Percentiles rank a stretch among this genome's conserved stretches.
Evolutionary conservation across 805 yeast genomes (phyloP).

Genomic region (Candida succiphila): DNA sequence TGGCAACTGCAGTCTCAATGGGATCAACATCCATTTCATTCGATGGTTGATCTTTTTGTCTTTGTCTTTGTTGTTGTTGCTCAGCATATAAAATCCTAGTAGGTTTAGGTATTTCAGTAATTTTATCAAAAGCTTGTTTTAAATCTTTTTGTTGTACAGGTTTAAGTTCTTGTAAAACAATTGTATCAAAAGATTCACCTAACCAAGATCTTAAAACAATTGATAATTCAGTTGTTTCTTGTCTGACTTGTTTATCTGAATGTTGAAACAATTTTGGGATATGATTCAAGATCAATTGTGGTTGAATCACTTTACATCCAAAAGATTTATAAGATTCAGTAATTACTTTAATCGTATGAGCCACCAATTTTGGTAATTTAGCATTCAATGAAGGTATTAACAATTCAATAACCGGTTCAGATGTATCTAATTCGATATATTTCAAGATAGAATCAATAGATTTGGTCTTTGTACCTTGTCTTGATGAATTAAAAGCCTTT

Average conservation of each 20-base stretch:
- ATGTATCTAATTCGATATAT: slow-evolving; percentile 56
- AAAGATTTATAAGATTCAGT: slow-evolving; percentile 43
- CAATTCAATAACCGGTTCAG: slow-evolving; percentile 58
- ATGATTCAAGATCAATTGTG: slow-evolving; percentile 44
- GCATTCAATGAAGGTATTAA: slow-evolving; percentile 53
- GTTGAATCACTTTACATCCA: slow-evolving; percentile 55
- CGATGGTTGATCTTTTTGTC: slow-evolving; percentile 7
- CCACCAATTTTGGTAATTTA: slow-evolving; percentile 68
- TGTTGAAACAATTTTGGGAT: slow-evolving; percentile 71
- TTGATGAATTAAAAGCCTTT: slow-evolving; percentile 68
- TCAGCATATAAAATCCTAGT: slow-evolving; percentile 46
- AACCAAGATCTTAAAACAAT: slow-evolving; percentile 68
- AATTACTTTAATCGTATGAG: slow-evolving; percentile 53
- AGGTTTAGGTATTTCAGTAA: slow-evolving; percentile 36
- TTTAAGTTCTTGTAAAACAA: slow-evolving; percentile 63
- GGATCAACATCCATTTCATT: slow-evolving; percentile 30
- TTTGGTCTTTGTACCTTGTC: slow-evolving; percentile 63
- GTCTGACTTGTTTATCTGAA: slow-evolving; percentile 79
- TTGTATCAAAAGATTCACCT: slow-evolving; percentile 49
- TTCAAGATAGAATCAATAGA: slow-evolving; percentile 52
- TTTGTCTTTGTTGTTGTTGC: slow-evolving; percentile 27
- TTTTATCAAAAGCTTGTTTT: slow-evolving; percentile 51
- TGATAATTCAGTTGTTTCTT: slow-evolving; percentile 61
- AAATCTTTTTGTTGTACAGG: slow-evolving; percentile 90
- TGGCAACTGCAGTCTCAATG: slow-evolving; percentile 16